Conservation (phyloP, 352 stramenopile genomes). For the Globisporangium cederbergense region DNA sequence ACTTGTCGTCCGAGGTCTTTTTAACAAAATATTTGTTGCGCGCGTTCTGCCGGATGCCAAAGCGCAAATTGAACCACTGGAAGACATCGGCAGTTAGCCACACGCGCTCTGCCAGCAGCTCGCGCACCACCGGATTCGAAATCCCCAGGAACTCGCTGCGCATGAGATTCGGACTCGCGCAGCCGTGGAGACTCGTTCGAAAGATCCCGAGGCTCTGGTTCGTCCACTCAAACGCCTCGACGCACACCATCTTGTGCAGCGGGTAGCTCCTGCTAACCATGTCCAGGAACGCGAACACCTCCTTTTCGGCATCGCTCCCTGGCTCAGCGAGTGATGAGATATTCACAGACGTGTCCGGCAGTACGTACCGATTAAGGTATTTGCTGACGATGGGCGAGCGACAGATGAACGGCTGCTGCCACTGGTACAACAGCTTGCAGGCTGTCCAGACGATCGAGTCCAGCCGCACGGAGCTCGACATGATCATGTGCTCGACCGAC, state of each 20-base stretch:
- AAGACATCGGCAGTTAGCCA: slow-evolving; percentile 26
- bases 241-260: slow-evolving; percentile 21
- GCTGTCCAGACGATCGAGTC: slow-evolving; percentile 28
- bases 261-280: slow-evolving; percentile 23
- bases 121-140: slow-evolving; percentile 16
- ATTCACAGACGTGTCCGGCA: slow-evolving; percentile 5
- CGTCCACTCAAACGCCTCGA: slow-evolving; percentile 22
- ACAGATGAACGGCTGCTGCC: slow-evolving; percentile 26
- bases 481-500: slow-evolving; percentile 15
- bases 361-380: slow-evolving; percentile 19
- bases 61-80: slow-evolving; percentile 17
- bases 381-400: slow-evolving; percentile 21
- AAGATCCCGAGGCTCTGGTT: slow-evolving; percentile 12
- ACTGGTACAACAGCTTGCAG: slow-evolving; percentile 22
- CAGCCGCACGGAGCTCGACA: slow-evolving; percentile 20
- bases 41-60: slow-evolving; percentile 25
- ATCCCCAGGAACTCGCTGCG: slow-evolving; percentile 20
- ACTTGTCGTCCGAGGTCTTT: background rate
- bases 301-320: slow-evolving; percentile 16
- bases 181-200: slow-evolving; percentile 19
- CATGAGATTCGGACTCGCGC: slow-evolving; percentile 23
- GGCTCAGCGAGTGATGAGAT: slow-evolving; percentile 9
- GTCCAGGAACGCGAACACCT: slow-evolving; percentile 24
- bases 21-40: slow-evolving; percentile 16
- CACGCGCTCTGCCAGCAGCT: slow-evolving; percentile 17